phyloP scores from a whole-genome alignment of 2,329 filamentous ascomycete genomes.

The Penicillium sumatraense region DNA sequence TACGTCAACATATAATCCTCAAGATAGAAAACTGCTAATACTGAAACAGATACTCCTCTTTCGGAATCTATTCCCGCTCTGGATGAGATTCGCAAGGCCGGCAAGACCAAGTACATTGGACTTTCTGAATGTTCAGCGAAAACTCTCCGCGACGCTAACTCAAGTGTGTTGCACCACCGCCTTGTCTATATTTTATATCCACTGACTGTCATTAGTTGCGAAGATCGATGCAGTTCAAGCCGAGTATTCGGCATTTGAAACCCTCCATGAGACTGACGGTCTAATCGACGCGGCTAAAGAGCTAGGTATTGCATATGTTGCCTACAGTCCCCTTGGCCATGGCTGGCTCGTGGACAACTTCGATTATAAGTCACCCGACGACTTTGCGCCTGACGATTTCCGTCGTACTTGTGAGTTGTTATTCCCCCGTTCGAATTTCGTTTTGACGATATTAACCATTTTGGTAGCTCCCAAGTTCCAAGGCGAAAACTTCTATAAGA shows the following conservation, averaged over 20 bases:
- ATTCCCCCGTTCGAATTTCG: not conserved
- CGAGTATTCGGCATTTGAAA: constrained; percentile 52
- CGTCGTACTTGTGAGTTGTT: constrained; percentile 40
- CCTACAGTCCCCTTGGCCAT: constrained; percentile 54
- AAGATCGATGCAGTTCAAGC: constrained; percentile 54
- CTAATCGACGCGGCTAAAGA: constrained; percentile 50
- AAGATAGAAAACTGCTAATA: not conserved
- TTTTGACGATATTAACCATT: not conserved
- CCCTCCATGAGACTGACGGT: constrained; percentile 45
- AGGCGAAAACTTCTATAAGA: constrained; percentile 53
- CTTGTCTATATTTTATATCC: not conserved
- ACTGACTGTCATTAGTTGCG: constrained; percentile 42
- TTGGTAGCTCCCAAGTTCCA: constrained; percentile 38
- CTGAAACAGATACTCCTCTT: constrained; percentile 46
- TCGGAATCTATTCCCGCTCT: constrained; percentile 55
- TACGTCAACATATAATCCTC: constrained; percentile 23
- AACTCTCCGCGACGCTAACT: constrained; percentile 52
- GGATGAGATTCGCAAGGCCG: constrained; percentile 51
- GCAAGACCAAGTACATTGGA: constrained; percentile 56
- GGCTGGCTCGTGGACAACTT: constrained; percentile 55
- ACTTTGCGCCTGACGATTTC: constrained; percentile 51
- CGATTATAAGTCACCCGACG: constrained; percentile 48
- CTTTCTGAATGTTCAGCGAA: constrained; percentile 53
- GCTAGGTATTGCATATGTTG: constrained; percentile 49
- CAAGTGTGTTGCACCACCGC: constrained; percentile 37